Evolutionary conservation across 495 filamentous ascomycete genomes (phyloP), one percentile per base, ranked within the genome.

Genomic region (Aspergillus biplanus): DNA sequence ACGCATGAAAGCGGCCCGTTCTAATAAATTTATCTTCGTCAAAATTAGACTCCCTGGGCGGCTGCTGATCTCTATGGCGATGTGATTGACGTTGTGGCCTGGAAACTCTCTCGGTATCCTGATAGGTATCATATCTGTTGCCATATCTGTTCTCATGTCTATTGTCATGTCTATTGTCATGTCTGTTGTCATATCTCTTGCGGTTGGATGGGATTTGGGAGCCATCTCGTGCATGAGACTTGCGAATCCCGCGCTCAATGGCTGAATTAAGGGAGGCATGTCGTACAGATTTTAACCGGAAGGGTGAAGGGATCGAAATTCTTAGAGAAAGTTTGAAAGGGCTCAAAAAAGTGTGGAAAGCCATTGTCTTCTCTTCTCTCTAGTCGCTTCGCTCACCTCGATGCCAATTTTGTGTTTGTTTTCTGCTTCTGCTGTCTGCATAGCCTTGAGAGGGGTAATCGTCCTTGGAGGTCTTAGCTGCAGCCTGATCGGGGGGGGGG

Each of bases 191-290:
- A 18, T 47, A 47, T 12, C 18, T 33, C 27, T 18, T 57, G 12
- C 44, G 8, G 54, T 33, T 52, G 15, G 48, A 27, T 5, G 33
- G 35, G 34, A 16, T 44, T 27, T 44, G 54, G 5, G 33, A 34
- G 9, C 59, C 63, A 32, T 61, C 65, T 37, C 56, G 37, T 12
- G 65, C 53, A 5, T 70, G 69, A 18, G 80, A 81, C 59, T 76
- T 75, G 56, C 78, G 76, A 52, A 84, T 78, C 6, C 83, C 85
- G 18, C 81, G 77, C 33, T 75, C 77, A 66, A 87, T 87, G 33
- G 85, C 83, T 12, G 82, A 83, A 52, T 78, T 85, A 54, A 84
- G 73, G n/a, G 85, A 86, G 34, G 81, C 82, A 68, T 80, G 59
- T 56, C 82, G 78, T 50, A 60, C 50, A 15, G 55, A 57, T 42